Conservation (phyloP, 2,329 filamentous ascomycete genomes). For the Fusarium nanum region DNA sequence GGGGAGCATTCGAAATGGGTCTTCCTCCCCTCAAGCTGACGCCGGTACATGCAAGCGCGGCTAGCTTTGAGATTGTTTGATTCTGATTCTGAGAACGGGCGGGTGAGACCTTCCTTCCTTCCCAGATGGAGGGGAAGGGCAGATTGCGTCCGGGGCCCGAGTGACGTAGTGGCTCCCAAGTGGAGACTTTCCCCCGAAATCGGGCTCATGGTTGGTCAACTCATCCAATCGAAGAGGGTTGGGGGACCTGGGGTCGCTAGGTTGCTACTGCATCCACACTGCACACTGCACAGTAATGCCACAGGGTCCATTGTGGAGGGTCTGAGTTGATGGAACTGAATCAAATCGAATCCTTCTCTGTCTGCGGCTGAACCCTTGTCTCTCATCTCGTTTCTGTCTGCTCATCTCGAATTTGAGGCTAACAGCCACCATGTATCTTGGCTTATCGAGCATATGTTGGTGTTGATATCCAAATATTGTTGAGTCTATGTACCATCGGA, state of each 20-base stretch:
- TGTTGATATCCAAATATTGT: conserved; percentile 15
- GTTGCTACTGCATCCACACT: not conserved
- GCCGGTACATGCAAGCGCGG: conserved; percentile 32
- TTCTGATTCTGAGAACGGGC: conserved; percentile 3
- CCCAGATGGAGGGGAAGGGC: conserved; percentile 26
- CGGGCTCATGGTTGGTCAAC: conserved; percentile 29
- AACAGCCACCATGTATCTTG: conserved; percentile 14
- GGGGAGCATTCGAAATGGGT: conserved; percentile 7
- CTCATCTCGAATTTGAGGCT: conserved; percentile 2
- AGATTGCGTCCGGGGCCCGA: conserved; percentile 31
- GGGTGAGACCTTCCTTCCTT: conserved; percentile 29
- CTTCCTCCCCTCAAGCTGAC: conserved; percentile 7
- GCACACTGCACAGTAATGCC: conserved; percentile 10
- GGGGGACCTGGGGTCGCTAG: conserved; percentile 6
- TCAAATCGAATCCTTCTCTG: conserved; percentile 10
- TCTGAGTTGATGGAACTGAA: not conserved
- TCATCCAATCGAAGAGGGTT: conserved; percentile 8
- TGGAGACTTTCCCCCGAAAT: conserved; percentile 27
- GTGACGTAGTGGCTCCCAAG: conserved; percentile 40
- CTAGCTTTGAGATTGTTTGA: conserved; percentile 27
- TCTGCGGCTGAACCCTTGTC: conserved; percentile 27
- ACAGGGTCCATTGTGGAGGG: conserved; percentile 29
- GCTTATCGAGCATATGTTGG: conserved; percentile 13
- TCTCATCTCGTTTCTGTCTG: conserved; percentile 4
- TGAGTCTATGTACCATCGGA: not conserved